A percentile compares a stretch with the other conserved stretches of the same genome.
phyloP scores from a whole-genome alignment of 208 protist species.

The Leishmania turanica region DNA sequence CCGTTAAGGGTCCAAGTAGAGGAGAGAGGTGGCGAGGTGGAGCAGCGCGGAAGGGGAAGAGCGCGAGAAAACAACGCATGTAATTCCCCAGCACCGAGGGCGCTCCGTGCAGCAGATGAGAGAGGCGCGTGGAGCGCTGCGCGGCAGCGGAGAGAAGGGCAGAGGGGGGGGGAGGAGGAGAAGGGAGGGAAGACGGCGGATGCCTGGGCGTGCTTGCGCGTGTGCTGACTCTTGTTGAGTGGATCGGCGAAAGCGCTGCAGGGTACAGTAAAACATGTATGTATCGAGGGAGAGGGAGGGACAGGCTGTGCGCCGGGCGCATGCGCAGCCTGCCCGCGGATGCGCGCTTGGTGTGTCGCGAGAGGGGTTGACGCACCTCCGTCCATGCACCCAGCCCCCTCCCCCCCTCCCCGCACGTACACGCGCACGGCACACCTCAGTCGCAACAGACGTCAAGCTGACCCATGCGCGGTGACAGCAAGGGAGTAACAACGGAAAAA shows the following conservation, averaged over 20 bases:
- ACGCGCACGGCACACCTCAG: not conserved
- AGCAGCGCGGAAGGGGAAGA: not conserved
- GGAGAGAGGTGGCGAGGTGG: not conserved
- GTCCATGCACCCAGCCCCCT: not conserved
- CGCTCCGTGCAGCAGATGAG: not conserved
- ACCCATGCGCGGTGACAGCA: not conserved
- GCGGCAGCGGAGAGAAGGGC: not conserved
- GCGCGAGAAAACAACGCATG: not conserved
- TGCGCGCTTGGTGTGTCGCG: not conserved
- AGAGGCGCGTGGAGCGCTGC: not conserved
- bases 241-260: not conserved
- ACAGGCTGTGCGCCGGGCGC: not conserved
- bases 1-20: not conserved
- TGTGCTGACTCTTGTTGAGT: not conserved
- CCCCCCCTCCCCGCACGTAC: not conserved
- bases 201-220: not conserved
- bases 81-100: not conserved
- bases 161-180: not conserved
- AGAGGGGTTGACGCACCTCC: not conserved
- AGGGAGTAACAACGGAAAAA: not conserved
- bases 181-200: not conserved
- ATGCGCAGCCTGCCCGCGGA: not conserved
- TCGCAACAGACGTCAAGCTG: not conserved
- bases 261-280: not conserved
- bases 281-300: not conserved